Percentiles rank a stretch among this genome's conserved stretches.
Evolutionary conservation across 139 green algal species (phyloP).

Genomic region (Chlamydomonas eustigma): DNA sequence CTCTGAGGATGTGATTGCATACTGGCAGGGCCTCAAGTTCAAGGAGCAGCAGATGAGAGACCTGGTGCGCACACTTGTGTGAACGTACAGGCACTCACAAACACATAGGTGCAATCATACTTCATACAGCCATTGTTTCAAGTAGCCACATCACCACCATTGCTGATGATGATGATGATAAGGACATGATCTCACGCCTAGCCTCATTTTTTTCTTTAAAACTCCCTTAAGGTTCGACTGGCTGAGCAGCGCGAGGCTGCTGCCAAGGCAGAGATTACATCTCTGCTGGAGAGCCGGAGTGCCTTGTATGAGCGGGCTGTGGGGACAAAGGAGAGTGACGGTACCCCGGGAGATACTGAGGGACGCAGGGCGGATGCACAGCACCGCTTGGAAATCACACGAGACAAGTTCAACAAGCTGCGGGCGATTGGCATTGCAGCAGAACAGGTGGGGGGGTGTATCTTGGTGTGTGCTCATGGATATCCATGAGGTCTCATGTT

Average conservation of each 20-base stretch:
- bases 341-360: constrained; percentile 19
- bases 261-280: constrained; percentile 60
- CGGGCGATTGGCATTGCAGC: constrained; percentile 60
- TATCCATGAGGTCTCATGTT: too few species aligned
- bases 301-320: constrained; percentile 44
- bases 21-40: constrained; percentile 70
- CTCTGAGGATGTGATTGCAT: constrained; percentile 67
- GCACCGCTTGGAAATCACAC: constrained; percentile 38
- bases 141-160: too few species aligned
- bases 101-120: too few species aligned
- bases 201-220: neutral
- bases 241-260: constrained; percentile 60
- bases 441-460: constrained; percentile 53
- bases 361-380: constrained; percentile 33
- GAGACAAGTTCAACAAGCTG: constrained; percentile 60
- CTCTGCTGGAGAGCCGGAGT: constrained; percentile 38
- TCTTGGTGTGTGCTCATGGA: too few species aligned
- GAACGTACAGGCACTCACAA: too few species aligned
- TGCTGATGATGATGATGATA: too few species aligned
- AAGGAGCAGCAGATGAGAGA: constrained; percentile 78
- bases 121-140: too few species aligned
- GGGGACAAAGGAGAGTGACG: constrained; percentile 22
- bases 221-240: constrained; percentile 34
- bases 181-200: too few species aligned
- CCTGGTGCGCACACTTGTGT: too few species aligned